Percentiles rank a stretch among this genome's conserved stretches.
Evolutionary conservation across 1,139 yeast genomes (phyloP).

Genomic region (Taiozyma onychis): DNA sequence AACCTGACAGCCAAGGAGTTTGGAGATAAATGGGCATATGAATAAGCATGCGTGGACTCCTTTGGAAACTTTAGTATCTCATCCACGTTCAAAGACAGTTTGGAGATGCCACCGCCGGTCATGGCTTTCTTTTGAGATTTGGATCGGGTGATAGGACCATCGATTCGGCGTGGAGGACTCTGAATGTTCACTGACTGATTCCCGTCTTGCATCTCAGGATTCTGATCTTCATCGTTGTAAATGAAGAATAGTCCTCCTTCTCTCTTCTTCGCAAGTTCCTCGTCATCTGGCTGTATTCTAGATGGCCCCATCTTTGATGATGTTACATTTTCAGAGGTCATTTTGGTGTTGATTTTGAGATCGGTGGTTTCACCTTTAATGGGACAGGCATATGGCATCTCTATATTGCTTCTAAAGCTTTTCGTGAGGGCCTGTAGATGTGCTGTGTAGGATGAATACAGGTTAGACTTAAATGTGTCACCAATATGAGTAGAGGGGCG

Average conservation of each 20-base stretch:
- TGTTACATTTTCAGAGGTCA: background rate
- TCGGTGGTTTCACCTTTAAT: slow-evolving; percentile 12
- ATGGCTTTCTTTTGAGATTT: slow-evolving; percentile 2
- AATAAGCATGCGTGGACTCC: slow-evolving; percentile 79
- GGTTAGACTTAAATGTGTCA: background rate
- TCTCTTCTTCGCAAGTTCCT: background rate
- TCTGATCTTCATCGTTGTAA: slow-evolving; percentile 16
- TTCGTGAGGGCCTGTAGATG: background rate
- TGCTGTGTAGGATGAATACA: background rate
- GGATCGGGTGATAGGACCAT: slow-evolving; percentile 2
- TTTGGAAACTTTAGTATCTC: slow-evolving; percentile 58
- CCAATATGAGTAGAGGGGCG: background rate
- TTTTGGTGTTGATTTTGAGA: background rate
- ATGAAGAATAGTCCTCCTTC: slow-evolving; percentile 1
- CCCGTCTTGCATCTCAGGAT: background rate
- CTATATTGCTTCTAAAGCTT: background rate
- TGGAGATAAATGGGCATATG: slow-evolving; percentile 78
- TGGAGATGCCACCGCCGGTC: slow-evolving; percentile 19
- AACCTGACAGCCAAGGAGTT: slow-evolving; percentile 72
- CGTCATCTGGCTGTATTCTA: background rate
- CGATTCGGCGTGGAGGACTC: background rate
- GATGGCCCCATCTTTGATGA: background rate
- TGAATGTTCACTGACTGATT: background rate
- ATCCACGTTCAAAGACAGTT: slow-evolving; percentile 17
- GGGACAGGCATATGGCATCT: slow-evolving; percentile 22